Evolutionary conservation across 2,329 filamentous ascomycete species (phyloP).

Genomic region (Graphilbum sp.): DNA sequence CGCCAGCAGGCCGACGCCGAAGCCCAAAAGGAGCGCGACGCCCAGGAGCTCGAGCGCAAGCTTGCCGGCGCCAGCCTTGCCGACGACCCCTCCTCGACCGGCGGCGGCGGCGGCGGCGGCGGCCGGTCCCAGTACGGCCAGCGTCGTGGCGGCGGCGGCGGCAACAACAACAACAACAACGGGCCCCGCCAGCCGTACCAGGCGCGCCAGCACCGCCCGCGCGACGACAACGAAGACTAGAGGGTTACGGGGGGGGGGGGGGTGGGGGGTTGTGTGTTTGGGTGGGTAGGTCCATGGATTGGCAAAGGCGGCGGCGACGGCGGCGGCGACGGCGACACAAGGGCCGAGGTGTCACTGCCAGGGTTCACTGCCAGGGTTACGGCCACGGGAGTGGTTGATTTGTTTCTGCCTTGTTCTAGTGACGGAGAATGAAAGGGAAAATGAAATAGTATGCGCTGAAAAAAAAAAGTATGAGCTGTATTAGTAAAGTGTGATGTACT

Average conservation of each 20-base stretch:
- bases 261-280: background rate
- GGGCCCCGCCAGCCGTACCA: background rate
- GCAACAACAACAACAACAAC: background rate
- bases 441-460: too few species aligned
- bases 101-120: slow-evolving; percentile 14
- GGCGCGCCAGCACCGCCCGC: background rate
- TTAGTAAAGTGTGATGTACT: too few species aligned
- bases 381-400: too few species aligned
- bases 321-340: too few species aligned
- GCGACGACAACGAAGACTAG: background rate
- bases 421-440: too few species aligned
- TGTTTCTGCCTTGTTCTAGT: too few species aligned
- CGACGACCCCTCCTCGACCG: too few species aligned
- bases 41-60: slow-evolving; percentile 54
- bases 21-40: slow-evolving; percentile 61
- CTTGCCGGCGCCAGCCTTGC: slow-evolving; percentile 15
- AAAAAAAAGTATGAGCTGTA: too few species aligned
- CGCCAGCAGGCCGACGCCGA: slow-evolving; percentile 68
- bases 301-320: too few species aligned
- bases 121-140: background rate
- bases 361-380: too few species aligned
- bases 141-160: background rate
- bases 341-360: too few species aligned
- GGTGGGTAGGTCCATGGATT: background rate
- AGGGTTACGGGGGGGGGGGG: background rate